These are phyloP conservation scores for Hirsutella rhossiliensis DNA, from an alignment of 2,329 filamentous ascomycete species.

Conservation along the genomic window DNA sequence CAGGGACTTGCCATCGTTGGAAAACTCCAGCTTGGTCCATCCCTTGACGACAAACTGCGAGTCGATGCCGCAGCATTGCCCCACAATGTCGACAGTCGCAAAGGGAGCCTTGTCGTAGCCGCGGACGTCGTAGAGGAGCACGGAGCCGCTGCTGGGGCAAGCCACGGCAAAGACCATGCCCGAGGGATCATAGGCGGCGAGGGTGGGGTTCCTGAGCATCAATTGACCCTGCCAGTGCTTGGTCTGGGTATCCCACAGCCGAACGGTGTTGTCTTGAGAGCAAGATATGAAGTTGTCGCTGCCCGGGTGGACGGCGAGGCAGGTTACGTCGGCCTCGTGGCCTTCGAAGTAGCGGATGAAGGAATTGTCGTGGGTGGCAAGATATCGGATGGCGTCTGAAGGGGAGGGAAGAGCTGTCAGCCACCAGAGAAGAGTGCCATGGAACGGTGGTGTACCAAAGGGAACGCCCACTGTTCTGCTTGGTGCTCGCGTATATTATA, in stretches of 20 bases:
- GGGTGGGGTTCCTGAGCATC: slow-evolving; percentile 66
- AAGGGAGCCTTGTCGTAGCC: slow-evolving; percentile 93
- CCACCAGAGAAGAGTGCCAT: slow-evolving; percentile 3
- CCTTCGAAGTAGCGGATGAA: slow-evolving; percentile 95
- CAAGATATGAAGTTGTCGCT: slow-evolving; percentile 88
- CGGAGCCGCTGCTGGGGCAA: slow-evolving; percentile 63
- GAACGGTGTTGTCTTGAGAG: slow-evolving; percentile 79
- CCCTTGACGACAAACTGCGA: slow-evolving; percentile 49
- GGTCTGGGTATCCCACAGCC: slow-evolving; percentile 78
- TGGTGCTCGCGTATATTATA: slow-evolving; percentile 92
- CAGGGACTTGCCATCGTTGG: slow-evolving; percentile 84
- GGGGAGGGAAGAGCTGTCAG: not conserved
- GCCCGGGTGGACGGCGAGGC: slow-evolving; percentile 71
- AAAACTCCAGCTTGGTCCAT: slow-evolving; percentile 92
- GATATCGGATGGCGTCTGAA: slow-evolving; percentile 71
- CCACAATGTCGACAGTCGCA: slow-evolving; percentile 67
- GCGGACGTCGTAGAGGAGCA: slow-evolving; percentile 85
- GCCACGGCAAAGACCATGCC: slow-evolving; percentile 85
- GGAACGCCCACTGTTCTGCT: slow-evolving; percentile 59
- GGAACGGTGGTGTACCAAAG: not conserved
- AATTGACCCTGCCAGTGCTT: slow-evolving; percentile 71
- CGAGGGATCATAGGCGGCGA: slow-evolving; percentile 84
- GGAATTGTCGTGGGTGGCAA: slow-evolving; percentile 87
- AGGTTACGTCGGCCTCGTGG: slow-evolving; percentile 76
- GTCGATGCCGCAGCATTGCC: slow-evolving; percentile 35